phyloP scores from a whole-genome alignment of 1,284 basidiomycete genomes.

The Psilocybe mexicana region DNA sequence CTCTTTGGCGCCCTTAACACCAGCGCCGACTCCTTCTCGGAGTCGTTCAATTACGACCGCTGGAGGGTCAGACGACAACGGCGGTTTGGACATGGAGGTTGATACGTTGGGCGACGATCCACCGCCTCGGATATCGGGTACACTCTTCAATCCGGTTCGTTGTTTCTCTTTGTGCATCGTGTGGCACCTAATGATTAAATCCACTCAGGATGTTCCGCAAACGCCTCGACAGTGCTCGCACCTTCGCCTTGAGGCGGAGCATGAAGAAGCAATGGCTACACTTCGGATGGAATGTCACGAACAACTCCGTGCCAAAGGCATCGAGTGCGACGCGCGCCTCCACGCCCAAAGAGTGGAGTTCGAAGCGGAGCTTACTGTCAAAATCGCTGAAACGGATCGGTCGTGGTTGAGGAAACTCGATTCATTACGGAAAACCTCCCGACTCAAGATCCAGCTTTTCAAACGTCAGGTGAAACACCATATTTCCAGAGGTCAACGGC shows the following conservation, averaged over 20 bases:
- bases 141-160: neutral
- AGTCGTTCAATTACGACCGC: neutral
- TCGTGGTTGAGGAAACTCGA: neutral
- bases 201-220: neutral
- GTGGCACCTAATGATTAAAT: neutral
- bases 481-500: neutral
- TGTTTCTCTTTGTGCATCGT: neutral
- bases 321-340: neutral
- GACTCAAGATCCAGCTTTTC: neutral
- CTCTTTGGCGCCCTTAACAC: slow-evolving; percentile 5
- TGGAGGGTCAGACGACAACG: neutral
- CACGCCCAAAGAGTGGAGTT: neutral
- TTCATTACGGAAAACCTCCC: neutral
- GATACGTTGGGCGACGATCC: neutral
- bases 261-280: no score
- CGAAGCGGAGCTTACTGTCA: neutral
- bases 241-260: no score
- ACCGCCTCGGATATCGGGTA: neutral
- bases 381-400: neutral
- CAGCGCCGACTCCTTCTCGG: neutral
- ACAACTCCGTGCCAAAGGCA: neutral
- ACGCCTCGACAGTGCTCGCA: neutral
- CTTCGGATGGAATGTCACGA: neutral
- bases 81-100: slow-evolving; percentile 10
- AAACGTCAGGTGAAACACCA: neutral